Conservation (phyloP, 495 filamentous ascomycete genomes). For the Aspergillus incahuasiensis region DNA sequence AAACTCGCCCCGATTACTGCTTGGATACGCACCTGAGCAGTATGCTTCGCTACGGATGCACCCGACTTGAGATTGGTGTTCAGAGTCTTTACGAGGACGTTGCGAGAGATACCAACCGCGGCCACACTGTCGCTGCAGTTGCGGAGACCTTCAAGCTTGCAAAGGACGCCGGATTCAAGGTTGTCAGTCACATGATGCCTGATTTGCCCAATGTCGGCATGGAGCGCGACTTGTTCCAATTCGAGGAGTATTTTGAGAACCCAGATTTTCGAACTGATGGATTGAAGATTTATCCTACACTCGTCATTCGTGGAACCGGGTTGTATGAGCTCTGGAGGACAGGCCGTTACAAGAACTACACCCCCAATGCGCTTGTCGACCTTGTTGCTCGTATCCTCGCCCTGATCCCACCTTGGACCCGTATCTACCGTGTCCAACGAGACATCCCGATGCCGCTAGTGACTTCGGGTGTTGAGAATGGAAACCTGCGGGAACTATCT, state of each 20-base stretch:
- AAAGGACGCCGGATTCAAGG: conserved; percentile 98
- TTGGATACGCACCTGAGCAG: conserved; percentile 82
- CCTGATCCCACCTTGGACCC: conserved; percentile 92
- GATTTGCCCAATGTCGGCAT: conserved; percentile 97
- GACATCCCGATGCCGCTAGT: conserved; percentile 99
- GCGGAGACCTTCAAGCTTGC: conserved; percentile 91
- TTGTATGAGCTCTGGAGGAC: conserved; percentile 97
- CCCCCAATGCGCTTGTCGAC: conserved; percentile 91
- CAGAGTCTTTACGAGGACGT: conserved; percentile 98
- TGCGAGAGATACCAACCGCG: conserved; percentile 94
- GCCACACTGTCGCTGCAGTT: conserved; percentile 91
- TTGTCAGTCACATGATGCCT: conserved; percentile 99
- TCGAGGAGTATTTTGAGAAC: conserved; percentile 96
- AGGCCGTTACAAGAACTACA: conserved; percentile 96
- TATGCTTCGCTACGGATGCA: conserved; percentile 97
- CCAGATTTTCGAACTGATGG: conserved; percentile 96
- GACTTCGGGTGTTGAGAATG: conserved; percentile 94
- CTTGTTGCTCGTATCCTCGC: conserved; percentile 92
- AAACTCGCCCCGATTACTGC: conserved; percentile 95
- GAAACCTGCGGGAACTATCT: conserved; percentile 89
- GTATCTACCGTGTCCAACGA: conserved; percentile 96
- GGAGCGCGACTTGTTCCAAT: conserved; percentile 95
- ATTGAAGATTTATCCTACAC: conserved; percentile 94
- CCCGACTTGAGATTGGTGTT: conserved; percentile 88
- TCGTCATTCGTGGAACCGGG: conserved; percentile 95